Conservation (phyloP, 139 green algal species). For the Gonium pectorale region DNA sequence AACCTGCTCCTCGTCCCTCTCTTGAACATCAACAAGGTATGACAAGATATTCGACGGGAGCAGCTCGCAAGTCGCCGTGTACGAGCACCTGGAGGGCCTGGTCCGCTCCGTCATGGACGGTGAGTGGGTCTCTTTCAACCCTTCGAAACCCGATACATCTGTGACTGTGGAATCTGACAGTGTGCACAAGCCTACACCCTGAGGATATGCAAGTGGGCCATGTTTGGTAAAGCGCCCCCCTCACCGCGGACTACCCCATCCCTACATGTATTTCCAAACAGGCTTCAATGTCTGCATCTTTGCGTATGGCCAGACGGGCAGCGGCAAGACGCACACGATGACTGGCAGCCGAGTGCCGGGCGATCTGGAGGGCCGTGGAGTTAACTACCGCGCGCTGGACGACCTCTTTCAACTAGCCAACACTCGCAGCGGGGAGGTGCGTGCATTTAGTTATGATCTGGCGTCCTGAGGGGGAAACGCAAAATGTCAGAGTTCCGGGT, state of each 20-base stretch:
- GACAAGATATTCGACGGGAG: slow-evolving; percentile 85
- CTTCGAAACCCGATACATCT: no score
- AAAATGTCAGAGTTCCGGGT: not conserved
- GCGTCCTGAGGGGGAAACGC: no score
- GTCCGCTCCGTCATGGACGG: slow-evolving; percentile 92
- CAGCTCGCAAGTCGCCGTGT: slow-evolving; percentile 84
- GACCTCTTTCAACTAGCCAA: slow-evolving; percentile 87
- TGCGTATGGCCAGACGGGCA: slow-evolving; percentile 87
- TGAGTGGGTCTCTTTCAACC: slow-evolving; percentile 42
- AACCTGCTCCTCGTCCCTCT: no score
- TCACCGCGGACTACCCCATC: not conserved
- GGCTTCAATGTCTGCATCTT: slow-evolving; percentile 95
- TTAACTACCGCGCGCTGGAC: slow-evolving; percentile 93
- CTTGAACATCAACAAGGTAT: no score
- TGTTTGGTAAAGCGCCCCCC: no score
- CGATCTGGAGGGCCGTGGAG: slow-evolving; percentile 74
- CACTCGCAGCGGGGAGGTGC: slow-evolving; percentile 74
- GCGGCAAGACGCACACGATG: slow-evolving; percentile 92
- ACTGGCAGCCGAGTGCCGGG: slow-evolving; percentile 71
- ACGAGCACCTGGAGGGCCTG: slow-evolving; percentile 88
- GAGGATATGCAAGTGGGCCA: no score
- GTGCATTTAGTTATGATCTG: no score
- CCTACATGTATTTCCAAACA: slow-evolving; percentile 47
- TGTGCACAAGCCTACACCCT: no score
- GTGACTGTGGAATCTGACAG: no score